Evolutionary conservation across 163 green algal species (phyloP).

Genomic region (Chlorella variabilis): DNA sequence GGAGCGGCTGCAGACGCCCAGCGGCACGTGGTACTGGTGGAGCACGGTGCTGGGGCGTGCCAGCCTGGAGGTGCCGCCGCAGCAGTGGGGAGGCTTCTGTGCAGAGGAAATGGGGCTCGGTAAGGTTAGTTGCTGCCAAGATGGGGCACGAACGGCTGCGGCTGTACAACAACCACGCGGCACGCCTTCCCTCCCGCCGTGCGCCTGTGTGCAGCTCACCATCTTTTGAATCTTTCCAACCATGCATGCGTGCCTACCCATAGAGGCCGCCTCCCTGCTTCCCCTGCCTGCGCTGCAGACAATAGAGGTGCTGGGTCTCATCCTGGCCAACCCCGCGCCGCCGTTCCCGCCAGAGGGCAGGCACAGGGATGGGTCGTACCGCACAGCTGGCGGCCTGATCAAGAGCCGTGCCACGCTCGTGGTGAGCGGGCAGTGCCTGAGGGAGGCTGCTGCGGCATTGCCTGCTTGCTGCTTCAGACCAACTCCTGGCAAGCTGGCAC

Average conservation of each 20-base stretch:
- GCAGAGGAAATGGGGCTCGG: slow-evolving; percentile 68
- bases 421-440: slow-evolving; percentile 9
- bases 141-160: too few relatives aligned
- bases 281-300: slow-evolving; percentile 55
- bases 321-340: slow-evolving; percentile 66
- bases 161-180: too few relatives aligned
- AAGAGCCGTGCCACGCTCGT: slow-evolving; percentile 58
- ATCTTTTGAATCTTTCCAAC: too few relatives aligned
- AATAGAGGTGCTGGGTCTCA: slow-evolving; percentile 70
- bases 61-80: slow-evolving; percentile 45
- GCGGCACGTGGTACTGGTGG: slow-evolving; percentile 50
- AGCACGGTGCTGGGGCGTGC: slow-evolving; percentile 50
- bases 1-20: slow-evolving; percentile 41
- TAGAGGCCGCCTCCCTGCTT: too few relatives aligned
- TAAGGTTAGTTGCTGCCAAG: not conserved
- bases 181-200: too few relatives aligned
- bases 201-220: too few relatives aligned
- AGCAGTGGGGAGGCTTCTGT: slow-evolving; percentile 66
- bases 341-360: not conserved
- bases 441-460: too few relatives aligned
- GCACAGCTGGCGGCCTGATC: slow-evolving; percentile 22
- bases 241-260: too few relatives aligned
- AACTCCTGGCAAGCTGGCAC: not conserved
- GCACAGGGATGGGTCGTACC: not conserved
- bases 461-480: not conserved